Base-by-base conservation (phyloP, 208 protist species). In the Porcisia deanei region DNA sequence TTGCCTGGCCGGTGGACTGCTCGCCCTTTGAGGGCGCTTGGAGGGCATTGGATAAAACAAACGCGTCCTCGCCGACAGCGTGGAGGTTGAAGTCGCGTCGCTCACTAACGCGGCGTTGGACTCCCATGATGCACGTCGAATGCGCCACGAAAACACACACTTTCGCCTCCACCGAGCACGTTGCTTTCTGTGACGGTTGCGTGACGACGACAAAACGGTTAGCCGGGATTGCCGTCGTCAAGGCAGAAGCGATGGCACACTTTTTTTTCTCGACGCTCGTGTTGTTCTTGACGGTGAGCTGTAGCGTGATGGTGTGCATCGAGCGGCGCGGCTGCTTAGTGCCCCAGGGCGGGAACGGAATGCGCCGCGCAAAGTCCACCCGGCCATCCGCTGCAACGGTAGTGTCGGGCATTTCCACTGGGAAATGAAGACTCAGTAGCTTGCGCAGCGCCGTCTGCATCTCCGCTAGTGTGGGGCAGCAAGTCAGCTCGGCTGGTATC, bases 261-360 rank as follows among this genome's bases (percentile, higher is more conserved):
- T 93, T 91, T 43, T 92, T 87, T 41, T 76, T 73, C 67, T 93
- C 86, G 60, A 96, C 89, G 78, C 85, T 89, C 4, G 89, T 92
- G 85, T 96, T 96, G 81, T 96, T 96, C 76, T 93, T 94, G 14
- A 96, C 85, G n/a, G 70, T 85, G 52, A 96, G 84, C 54, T 89
- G 82, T 41, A 96, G 75, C 30, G 73, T 74, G 49, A 92, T 70
- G 54, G 76, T 88, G 80, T 87, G 74, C 81, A 92, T 86, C 57
- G 73, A 67, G 69, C 74, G 71, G 20, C 65, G 79, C 57, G 68
- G 73, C 67, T 30, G 58, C 20, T 64, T 37, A 2, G 49, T 22
- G 1, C 68, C 68, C 79, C 73, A 78, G 41, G 67, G 22, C 54
- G 80, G 74, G 7, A 79, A 43, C 63, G 59, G 63, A 41, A 84